Evolutionary conservation across 805 yeast genomes (phyloP).

Genomic region (Ogataea salicorniae): DNA sequence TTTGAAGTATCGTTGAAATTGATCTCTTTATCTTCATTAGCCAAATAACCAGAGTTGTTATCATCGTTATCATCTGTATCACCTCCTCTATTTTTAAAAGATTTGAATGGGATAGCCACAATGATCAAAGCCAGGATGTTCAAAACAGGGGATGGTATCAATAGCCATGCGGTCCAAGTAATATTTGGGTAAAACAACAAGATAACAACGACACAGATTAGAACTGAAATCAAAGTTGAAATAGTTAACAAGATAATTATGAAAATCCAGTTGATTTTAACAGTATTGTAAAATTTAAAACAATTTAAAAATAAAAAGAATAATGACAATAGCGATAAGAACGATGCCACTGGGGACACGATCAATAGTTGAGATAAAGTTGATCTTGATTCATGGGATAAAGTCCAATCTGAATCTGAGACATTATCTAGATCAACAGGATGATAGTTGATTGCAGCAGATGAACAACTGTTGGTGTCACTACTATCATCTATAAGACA

Average conservation of each 20-base stretch:
- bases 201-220: constrained; percentile 50
- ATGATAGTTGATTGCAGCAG: constrained; percentile 36
- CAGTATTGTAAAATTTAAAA: constrained; percentile 10
- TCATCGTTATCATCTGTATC: constrained; percentile 16
- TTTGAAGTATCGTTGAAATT: constrained; percentile 5
- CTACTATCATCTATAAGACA: constrained; percentile 32
- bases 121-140: constrained; percentile 48
- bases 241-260: constrained; percentile 42
- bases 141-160: constrained; percentile 61
- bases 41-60: constrained; percentile 3
- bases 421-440: constrained; percentile 29
- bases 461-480: constrained; percentile 13
- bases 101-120: constrained; percentile 34
- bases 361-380: constrained; percentile 45
- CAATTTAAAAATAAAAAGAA: constrained; percentile 25
- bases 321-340: too few relatives aligned
- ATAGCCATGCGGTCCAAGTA: constrained; percentile 68
- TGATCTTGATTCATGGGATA: constrained; percentile 43
- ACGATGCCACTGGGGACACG: too few relatives aligned
- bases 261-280: constrained; percentile 33
- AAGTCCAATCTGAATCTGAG: constrained; percentile 45
- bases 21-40: constrained; percentile 8
- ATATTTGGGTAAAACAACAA: constrained; percentile 61
- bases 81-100: constrained; percentile 1
- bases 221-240: constrained; percentile 48